phyloP scores from a whole-genome alignment of 1,284 basidiomycete genomes.

The Moesziomyces globuligerus region DNA sequence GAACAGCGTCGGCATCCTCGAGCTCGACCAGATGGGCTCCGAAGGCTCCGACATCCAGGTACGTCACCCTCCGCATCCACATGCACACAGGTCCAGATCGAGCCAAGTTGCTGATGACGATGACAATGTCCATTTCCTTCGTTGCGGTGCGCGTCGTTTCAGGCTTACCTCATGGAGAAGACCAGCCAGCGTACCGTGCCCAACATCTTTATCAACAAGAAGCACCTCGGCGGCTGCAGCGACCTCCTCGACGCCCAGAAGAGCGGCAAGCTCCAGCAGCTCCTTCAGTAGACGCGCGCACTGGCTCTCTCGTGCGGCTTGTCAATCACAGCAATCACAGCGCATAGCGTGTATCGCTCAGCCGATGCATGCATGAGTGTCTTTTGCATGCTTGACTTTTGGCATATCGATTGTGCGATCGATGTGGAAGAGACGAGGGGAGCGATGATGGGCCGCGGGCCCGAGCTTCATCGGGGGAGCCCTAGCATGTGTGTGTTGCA shows the following conservation, averaged over 20 bases:
- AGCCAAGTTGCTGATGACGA: background rate
- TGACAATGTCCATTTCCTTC: too few relatives aligned
- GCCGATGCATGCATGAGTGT: too few relatives aligned
- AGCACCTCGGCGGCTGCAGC: slow-evolving; percentile 67
- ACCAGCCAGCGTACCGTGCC: slow-evolving; percentile 69
- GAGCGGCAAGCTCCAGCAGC: slow-evolving; percentile 66
- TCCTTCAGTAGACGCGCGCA: slow-evolving; percentile 39
- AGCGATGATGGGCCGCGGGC: too few relatives aligned
- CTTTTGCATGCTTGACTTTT: too few relatives aligned
- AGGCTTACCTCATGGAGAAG: slow-evolving; percentile 68
- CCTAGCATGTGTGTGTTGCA: too few relatives aligned
- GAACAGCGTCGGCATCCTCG: slow-evolving; percentile 63
- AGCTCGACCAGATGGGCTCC: slow-evolving; percentile 66
- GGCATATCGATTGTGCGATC: too few relatives aligned
- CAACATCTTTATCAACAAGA: slow-evolving; percentile 68
- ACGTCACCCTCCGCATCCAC: slow-evolving; percentile 6
- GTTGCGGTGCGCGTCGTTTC: slow-evolving; percentile 3
- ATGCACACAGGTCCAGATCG: background rate
- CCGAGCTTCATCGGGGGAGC: too few relatives aligned
- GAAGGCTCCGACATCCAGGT: slow-evolving; percentile 63
- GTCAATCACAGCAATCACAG: too few relatives aligned
- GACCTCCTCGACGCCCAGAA: slow-evolving; percentile 57
- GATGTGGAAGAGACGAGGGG: too few relatives aligned
- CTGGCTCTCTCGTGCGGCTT: too few relatives aligned
- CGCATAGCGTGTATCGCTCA: too few relatives aligned